These are phyloP conservation scores for Jaltomata sinuosa DNA, from an alignment of 257 asterid genomes.

Conservation along the genomic window DNA sequence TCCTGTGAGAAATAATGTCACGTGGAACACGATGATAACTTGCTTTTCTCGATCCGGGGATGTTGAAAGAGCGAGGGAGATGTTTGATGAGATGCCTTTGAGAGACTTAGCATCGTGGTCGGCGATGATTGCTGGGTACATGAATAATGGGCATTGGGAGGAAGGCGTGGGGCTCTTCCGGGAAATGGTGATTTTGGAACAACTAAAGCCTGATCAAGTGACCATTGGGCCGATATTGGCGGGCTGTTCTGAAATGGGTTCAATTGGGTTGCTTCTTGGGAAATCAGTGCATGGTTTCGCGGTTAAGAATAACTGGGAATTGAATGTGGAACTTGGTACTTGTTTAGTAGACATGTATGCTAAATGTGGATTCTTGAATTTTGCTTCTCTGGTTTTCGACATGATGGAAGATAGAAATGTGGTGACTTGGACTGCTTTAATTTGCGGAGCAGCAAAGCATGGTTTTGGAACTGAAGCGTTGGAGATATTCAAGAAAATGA, in stretches of 20 bases:
- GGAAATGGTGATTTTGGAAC: constrained; percentile 21
- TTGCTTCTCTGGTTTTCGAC: constrained; percentile 33
- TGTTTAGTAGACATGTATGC: constrained; percentile 57
- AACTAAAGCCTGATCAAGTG: constrained; percentile 40
- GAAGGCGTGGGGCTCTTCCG: constrained; percentile 40
- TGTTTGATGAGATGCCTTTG: constrained; percentile 40
- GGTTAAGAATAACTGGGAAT: constrained; percentile 37
- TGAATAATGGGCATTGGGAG: constrained; percentile 27
- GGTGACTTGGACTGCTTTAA: constrained; percentile 56
- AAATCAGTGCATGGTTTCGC: constrained; percentile 42
- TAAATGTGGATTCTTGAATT: constrained; percentile 44
- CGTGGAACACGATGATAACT: background rate
- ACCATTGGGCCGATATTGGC: constrained; percentile 30
- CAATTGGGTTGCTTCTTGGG: constrained; percentile 42
- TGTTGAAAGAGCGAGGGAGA: background rate
- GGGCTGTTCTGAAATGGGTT: constrained; percentile 41
- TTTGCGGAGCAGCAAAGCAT: constrained; percentile 46
- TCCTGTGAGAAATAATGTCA: background rate
- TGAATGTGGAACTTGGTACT: constrained; percentile 41
- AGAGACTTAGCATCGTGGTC: constrained; percentile 48
- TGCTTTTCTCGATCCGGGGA: background rate
- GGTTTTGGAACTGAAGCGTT: constrained; percentile 38
- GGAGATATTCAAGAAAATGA: constrained; percentile 44
- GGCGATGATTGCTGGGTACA: constrained; percentile 41
- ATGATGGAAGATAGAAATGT: constrained; percentile 32